Base-by-base conservation (phyloP, 306 rosid genomes). In the Oemleria cerasiformis region DNA sequence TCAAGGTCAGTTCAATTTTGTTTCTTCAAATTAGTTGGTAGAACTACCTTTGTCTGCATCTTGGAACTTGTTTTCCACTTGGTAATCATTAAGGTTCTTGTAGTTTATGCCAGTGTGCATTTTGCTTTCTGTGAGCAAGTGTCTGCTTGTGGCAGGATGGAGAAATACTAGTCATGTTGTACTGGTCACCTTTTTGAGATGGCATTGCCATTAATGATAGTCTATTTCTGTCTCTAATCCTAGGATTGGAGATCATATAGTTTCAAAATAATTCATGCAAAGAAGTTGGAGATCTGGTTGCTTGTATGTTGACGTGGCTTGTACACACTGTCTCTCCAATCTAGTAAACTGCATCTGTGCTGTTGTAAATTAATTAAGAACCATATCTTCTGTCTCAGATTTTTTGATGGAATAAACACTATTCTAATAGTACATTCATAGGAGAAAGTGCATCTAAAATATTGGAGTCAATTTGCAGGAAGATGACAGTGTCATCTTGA, bases 1-100 rank as follows among this genome's bases (percentile, higher is more conserved):
- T 86, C 82, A 67, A 89, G 99, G 99, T 95, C 63, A 59, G 86
- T 82, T 77, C 23, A 70, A 70, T 67, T 65, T 82, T 49, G 67
- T 67, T n/a, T 44, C 50, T 63, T 62, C 73, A 65, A 45, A 57
- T 63, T 51, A 55, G 21, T 74, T 70, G 56, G 60, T 20, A 13
- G 10, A 13, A 56, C 36, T 43, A 8, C 21, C 44, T 61, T 43
- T 19, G 3, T 42, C 17, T 43, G 54, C 53, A 40, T 10, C 9
- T 44, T 16, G 25, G 47, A 13, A 20, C 8, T 73, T 75, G 56
- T 60, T 53, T 51, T 43, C 61, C 65, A 49, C 79, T 67, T 73
- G 19, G 49, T 80, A 50, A 39, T 63, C 75, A 68, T 75, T 66
- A 49, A 76, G 79, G 80, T 60, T 39, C 21, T 41, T 40, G 41